These are phyloP conservation scores for Pleurotus eryngii DNA, from an alignment of 768 basidiomycete genomes.

Conservation along the genomic window DNA sequence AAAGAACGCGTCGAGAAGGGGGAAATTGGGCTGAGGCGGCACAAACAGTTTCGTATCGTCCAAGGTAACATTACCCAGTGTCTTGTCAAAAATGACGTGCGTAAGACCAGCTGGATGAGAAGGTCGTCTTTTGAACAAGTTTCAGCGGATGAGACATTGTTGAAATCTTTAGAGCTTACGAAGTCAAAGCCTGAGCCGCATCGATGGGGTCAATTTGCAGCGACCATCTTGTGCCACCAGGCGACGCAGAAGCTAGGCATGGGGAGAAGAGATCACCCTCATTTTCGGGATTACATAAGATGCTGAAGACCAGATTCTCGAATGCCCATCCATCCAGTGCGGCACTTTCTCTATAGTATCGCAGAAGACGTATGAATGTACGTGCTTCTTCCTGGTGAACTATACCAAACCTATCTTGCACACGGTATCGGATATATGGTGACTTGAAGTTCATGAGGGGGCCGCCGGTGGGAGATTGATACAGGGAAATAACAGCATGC, in stretches of 20 bases:
- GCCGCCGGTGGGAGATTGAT: neutral
- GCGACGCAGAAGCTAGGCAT: neutral
- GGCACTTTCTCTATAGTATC: neutral
- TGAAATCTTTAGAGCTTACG: neutral
- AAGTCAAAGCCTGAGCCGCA: neutral
- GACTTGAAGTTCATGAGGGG: neutral
- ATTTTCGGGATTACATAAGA: neutral
- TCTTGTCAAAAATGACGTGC: neutral
- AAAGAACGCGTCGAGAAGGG: no score
- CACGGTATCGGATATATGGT: neutral
- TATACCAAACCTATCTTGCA: neutral
- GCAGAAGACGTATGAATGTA: neutral
- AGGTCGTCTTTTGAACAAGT: neutral
- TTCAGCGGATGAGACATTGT: neutral
- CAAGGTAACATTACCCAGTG: neutral
- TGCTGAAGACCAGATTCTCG: neutral
- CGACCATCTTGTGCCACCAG: neutral
- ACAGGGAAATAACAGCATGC: neutral
- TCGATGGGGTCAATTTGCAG: neutral
- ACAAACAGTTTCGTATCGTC: neutral
- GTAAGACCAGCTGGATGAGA: neutral
- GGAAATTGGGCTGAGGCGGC: neutral
- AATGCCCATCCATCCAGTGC: neutral
- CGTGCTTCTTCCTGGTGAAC: neutral
- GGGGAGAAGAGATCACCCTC: neutral